Conservation (phyloP, 495 filamentous ascomycete species). For the Stereocaulon alpinum region DNA sequence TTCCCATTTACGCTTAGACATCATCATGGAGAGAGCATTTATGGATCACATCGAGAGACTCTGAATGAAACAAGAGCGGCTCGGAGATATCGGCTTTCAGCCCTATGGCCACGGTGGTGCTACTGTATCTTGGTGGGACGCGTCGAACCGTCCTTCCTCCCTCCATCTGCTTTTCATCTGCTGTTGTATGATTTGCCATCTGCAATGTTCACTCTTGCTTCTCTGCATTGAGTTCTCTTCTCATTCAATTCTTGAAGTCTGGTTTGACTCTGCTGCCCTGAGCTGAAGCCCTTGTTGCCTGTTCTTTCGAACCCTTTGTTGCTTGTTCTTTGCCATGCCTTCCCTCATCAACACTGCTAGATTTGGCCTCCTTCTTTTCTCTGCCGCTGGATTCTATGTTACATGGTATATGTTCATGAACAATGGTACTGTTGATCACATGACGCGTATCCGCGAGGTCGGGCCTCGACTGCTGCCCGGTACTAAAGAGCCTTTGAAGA, state of each 20-base stretch:
- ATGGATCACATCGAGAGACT: background rate
- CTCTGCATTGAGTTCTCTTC: no score
- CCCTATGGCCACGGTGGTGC: background rate
- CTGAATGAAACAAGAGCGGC: background rate
- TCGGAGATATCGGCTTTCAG: background rate
- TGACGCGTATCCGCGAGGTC: constrained; percentile 21
- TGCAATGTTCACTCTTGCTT: no score
- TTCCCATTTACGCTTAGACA: constrained; percentile 41
- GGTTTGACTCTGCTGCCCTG: no score
- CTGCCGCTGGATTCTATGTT: constrained; percentile 31
- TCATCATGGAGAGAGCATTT: constrained; percentile 11
- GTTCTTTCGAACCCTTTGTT: background rate
- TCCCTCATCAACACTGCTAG: constrained; percentile 21
- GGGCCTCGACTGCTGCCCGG: constrained; percentile 33
- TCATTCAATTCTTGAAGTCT: no score
- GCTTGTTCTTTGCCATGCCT: background rate
- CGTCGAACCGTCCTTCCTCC: background rate
- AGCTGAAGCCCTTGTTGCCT: no score
- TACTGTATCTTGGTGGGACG: no score
- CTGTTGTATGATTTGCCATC: no score
- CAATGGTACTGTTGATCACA: constrained; percentile 34
- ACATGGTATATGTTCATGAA: constrained; percentile 33
- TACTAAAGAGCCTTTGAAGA: constrained; percentile 29
- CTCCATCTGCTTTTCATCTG: no score
- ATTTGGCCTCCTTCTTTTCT: constrained; percentile 33